Evolutionary conservation across 2,329 filamentous ascomycete genomes (phyloP).

Genomic region (Bipolaris oryzae): DNA sequence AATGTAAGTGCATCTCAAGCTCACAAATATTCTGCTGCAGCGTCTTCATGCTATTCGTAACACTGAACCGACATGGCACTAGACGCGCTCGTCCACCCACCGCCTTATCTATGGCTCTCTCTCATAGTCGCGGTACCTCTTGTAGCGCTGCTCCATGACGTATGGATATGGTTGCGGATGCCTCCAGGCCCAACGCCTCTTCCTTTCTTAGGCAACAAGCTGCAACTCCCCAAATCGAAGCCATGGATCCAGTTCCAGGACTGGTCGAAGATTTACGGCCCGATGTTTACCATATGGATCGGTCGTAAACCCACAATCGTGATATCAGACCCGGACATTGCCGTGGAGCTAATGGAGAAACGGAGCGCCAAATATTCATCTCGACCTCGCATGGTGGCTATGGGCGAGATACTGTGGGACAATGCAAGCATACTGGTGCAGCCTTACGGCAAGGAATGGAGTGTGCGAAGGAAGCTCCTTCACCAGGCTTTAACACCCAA

Average conservation of each 20-base stretch:
- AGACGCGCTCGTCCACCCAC: conserved; percentile 26
- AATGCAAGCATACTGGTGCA: conserved; percentile 56
- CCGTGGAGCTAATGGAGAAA: conserved; percentile 55
- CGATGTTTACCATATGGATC: conserved; percentile 58
- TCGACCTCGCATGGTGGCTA: conserved; percentile 53
- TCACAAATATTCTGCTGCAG: neutral
- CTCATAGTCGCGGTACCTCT: conserved; percentile 35
- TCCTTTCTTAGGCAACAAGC: conserved; percentile 53
- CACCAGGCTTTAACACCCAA: conserved; percentile 54
- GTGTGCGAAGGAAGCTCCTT: conserved; percentile 47
- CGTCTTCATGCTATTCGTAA: neutral
- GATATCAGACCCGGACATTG: conserved; percentile 53
- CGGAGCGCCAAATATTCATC: conserved; percentile 54
- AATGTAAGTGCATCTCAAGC: conserved; percentile 8
- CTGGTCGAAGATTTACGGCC: conserved; percentile 54
- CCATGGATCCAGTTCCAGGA: conserved; percentile 50
- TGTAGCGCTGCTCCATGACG: conserved; percentile 34
- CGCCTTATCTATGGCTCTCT: conserved; percentile 35
- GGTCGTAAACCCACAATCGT: conserved; percentile 54
- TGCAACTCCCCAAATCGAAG: conserved; percentile 39
- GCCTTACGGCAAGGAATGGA: conserved; percentile 57
- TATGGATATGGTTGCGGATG: conserved; percentile 47
- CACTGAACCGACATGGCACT: conserved; percentile 30
- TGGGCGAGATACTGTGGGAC: conserved; percentile 55
- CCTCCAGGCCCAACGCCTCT: conserved; percentile 56